Evolutionary conservation across 208 protist species (phyloP).

Genomic region (Naegleria lovaniensis): DNA sequence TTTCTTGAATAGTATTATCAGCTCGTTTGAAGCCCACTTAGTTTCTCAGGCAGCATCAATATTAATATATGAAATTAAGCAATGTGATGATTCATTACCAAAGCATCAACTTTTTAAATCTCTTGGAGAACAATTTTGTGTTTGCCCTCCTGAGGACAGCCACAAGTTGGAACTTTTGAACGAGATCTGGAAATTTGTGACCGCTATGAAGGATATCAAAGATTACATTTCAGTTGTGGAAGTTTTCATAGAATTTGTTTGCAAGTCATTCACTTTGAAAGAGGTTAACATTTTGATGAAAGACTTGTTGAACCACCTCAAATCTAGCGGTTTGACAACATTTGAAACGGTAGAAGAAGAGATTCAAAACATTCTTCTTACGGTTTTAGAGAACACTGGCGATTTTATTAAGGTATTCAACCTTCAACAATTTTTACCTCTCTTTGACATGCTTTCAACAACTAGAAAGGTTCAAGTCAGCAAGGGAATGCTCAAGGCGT

Average conservation of each 20-base stretch:
- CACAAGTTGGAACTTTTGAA: conserved; percentile 48
- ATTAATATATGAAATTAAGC: conserved; percentile 31
- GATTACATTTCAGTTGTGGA: conserved; percentile 57
- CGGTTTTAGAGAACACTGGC: conserved; percentile 45
- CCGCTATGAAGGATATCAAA: conserved; percentile 34
- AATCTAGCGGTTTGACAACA: conserved; percentile 26
- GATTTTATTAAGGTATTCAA: conserved; percentile 43
- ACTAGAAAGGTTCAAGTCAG: conserved; percentile 46
- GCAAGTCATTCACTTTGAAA: conserved; percentile 50
- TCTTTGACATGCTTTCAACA: conserved; percentile 58
- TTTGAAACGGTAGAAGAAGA: conserved; percentile 41
- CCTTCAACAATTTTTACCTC: conserved; percentile 51
- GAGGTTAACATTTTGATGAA: conserved; percentile 54
- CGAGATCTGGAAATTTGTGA: conserved; percentile 46
- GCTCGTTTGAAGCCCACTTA: conserved; percentile 46
- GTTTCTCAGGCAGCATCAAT: conserved; percentile 38
- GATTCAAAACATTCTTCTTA: conserved; percentile 52
- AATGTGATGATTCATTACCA: background rate
- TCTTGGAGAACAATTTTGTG: conserved; percentile 46
- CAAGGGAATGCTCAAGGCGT: conserved; percentile 49
- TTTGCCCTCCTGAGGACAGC: conserved; percentile 37
- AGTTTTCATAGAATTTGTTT: conserved; percentile 62
- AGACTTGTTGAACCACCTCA: conserved; percentile 51
- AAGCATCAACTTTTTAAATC: conserved; percentile 44
- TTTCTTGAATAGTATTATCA: conserved; percentile 54